Evolutionary conservation across 1,284 basidiomycete species (phyloP).

Genomic region (Inonotus obliquus): DNA sequence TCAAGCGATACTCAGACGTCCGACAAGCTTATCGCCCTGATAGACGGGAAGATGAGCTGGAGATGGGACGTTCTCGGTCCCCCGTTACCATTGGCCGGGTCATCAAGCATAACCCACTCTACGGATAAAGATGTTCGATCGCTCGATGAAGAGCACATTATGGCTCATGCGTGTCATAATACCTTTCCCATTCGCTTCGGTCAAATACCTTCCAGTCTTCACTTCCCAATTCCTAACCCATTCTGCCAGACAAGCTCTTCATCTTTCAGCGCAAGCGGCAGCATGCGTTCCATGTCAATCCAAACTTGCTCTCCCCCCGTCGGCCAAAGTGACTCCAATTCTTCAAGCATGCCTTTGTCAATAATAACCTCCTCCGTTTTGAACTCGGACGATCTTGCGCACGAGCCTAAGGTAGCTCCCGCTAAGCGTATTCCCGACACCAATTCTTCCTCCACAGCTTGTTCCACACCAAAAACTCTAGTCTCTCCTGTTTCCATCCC

Average conservation of each 20-base stretch:
- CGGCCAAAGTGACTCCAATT: neutral
- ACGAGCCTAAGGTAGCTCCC: too few relatives aligned
- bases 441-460: neutral
- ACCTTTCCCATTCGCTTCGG: neutral
- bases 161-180: neutral
- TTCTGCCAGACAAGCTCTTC: neutral
- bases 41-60: neutral
- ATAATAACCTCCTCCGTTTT: neutral
- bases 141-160: neutral
- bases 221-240: neutral
- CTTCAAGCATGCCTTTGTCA: neutral
- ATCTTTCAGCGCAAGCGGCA: neutral
- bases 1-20: neutral
- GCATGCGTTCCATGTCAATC: neutral
- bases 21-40: neutral
- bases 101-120: neutral
- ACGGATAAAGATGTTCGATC: neutral
- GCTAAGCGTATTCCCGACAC: too few relatives aligned
- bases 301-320: neutral
- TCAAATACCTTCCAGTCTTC: neutral
- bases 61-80: neutral
- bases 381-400: neutral
- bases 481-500: too few relatives aligned
- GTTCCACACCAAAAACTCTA: neutral
- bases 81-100: neutral